Base-by-base conservation (phyloP, 345 rosid genomes). In the Rhizophora apiculata region DNA sequence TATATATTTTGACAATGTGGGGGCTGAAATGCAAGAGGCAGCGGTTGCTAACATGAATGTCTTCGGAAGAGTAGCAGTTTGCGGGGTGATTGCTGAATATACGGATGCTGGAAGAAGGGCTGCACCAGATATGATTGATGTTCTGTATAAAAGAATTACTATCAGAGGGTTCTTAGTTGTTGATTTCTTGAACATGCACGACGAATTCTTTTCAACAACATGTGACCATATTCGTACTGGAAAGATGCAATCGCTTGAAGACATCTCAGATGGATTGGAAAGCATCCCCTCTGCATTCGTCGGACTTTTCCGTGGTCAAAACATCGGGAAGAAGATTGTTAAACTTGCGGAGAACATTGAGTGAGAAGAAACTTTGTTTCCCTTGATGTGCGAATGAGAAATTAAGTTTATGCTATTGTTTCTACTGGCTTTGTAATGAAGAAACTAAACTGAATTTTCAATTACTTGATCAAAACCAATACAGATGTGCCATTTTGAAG, bases 1-100 rank as follows among this genome's bases (percentile, higher is more conserved):
- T 62, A 72, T 86, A 60, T 88, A 88, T 66, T 88, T 88, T 39
- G 93, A 88, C 85, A 83, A 84, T 5, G 86, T 86, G 11, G 87
- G 88, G 34, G 81, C 48, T 19, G 82, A 84, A 46, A 88, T 86
- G 88, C 85, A 51, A 71, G 86, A 80, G 60, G 88, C 87, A 0
- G 87, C 85, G 0, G 56, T 84, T 1, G 74, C 71, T 24, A 81
- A 79, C 74, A 88, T 88, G 88, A 86, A 84, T 22, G 7, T 7
- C 24, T 69, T 29, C 59, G 88, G 93, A 2, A 78, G 87, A 67
- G 78, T 86, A 32, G 86, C 85, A 0, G 79, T 78, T 8, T 84
- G 87, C 37, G 93, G 93, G 7, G 83, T 72, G 3, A 86, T 86
- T 8, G 77, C 93, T 0, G 85, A 88, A 52, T 84, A 86, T 10